Evolutionary conservation across 257 asterid species (phyloP), one percentile per base, ranked within the genome.

Genomic region (Datura wrightii): DNA sequence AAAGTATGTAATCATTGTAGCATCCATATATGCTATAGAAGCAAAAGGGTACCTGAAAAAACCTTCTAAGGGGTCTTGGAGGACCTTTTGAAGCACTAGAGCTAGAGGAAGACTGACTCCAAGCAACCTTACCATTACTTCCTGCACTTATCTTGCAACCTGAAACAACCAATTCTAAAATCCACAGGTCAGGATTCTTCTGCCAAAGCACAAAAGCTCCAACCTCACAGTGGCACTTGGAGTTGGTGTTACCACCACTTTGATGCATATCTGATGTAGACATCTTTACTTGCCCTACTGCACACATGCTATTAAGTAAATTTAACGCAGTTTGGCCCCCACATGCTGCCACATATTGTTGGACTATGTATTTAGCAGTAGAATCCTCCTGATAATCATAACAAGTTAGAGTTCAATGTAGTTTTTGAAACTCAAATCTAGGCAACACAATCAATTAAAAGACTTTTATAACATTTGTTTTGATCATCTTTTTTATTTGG

Each of bases 181-280:
- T 92, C 98, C 99, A 96, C 10, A 93, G 80, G 78, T 94, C 94
- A 4, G 98, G 98, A 82, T 92, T 96, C 93, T 89, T 94, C 84
- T 92, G 97, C 98, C 99, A 96, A 0, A 96, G 83, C 71, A 94
- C 99, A 80, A 94, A 96, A 0, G 98, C 98, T 3, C 99, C 99
- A 0, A 91, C 89, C 87, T 94, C 98, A 5, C 88, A 76, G 37
- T 80, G 85, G 19, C 84, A 74, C 46, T 46, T 90, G 0, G 79
- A 65, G 42, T 36, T 71, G 19, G 44, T 10, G 16, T 37, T 62
- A 46, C 88, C 88, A 13, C 41, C 79, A 48, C 69, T 85, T 15
- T 89, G 90, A 31, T 86, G 85, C 6, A 58, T 70, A 14, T 90
- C 92, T 18, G 87, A 90, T 41, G 92, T 93, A 58, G 50, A 85